Evolutionary conservation across 1,284 basidiomycete species (phyloP).

Genomic region (Ganoderma resinaceum): DNA sequence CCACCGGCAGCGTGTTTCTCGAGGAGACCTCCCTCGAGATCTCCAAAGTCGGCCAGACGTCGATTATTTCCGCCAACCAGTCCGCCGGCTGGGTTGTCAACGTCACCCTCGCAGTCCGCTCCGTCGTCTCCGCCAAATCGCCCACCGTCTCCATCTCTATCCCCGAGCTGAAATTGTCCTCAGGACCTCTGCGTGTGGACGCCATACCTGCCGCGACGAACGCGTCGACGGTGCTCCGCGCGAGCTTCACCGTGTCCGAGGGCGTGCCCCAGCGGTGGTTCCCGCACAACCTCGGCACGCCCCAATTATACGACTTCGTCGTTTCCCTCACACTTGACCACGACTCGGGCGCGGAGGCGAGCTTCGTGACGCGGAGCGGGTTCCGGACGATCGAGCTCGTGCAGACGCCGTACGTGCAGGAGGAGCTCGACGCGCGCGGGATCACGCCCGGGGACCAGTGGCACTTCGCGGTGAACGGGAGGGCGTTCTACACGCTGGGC

Average conservation of each 20-base stretch:
- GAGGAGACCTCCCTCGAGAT: constrained; percentile 63
- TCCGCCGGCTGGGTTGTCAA: constrained; percentile 63
- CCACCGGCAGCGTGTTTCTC: constrained; percentile 49
- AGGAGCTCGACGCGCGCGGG: constrained; percentile 51
- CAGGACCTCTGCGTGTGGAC: constrained; percentile 35
- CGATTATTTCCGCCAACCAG: constrained; percentile 47
- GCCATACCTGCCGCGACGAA: constrained; percentile 42
- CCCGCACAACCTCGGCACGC: constrained; percentile 60
- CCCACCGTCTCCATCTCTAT: constrained; percentile 52
- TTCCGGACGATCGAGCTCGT: constrained; percentile 64
- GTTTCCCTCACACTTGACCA: constrained; percentile 39
- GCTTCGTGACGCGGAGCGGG: constrained; percentile 54
- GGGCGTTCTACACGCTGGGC: constrained; percentile 60
- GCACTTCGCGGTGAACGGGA: constrained; percentile 65
- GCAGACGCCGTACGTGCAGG: constrained; percentile 53
- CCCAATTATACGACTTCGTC: constrained; percentile 60
- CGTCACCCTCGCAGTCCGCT: constrained; percentile 58
- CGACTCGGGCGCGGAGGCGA: constrained; percentile 24
- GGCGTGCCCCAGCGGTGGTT: constrained; percentile 58
- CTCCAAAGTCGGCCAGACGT: constrained; percentile 57
- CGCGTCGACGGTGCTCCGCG: constrained; percentile 49
- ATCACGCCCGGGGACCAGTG: constrained; percentile 67
- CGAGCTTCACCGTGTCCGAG: constrained; percentile 55
- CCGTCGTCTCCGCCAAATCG: constrained; percentile 43
- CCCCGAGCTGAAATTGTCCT: constrained; percentile 53